phyloP scores from a whole-genome alignment of 2,329 filamentous ascomycete species.

The Arthrobotrys entomopaga region DNA sequence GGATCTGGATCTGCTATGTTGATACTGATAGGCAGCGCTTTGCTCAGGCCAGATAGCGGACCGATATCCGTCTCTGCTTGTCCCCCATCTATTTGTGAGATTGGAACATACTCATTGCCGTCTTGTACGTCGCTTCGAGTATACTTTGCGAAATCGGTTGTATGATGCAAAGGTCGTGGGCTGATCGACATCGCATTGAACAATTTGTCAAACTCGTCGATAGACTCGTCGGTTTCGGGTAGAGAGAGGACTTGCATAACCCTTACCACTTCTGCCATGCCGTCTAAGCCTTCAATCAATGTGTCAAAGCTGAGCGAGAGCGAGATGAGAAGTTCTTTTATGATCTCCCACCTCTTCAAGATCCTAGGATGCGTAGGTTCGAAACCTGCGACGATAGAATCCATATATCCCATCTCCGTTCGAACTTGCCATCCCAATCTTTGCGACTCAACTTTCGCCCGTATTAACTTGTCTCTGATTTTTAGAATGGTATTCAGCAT shows the following conservation, averaged over 20 bases:
- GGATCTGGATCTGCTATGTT: not conserved
- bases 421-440: constrained; percentile 21
- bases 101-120: not conserved
- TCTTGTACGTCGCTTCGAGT: not conserved
- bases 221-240: constrained; percentile 8
- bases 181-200: not conserved
- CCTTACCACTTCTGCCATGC: constrained; percentile 35
- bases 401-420: constrained; percentile 15
- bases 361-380: not conserved
- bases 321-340: constrained; percentile 4
- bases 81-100: not conserved
- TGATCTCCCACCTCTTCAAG: constrained; percentile 8
- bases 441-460: not conserved
- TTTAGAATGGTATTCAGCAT: constrained; percentile 23
- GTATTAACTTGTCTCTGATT: constrained; percentile 16
- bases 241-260: constrained; percentile 29
- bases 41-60: not conserved
- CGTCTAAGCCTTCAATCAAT: constrained; percentile 17
- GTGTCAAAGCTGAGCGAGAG: not conserved
- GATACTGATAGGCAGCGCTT: not conserved
- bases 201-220: not conserved
- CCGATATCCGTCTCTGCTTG: not conserved
- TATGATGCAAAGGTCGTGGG: not conserved
- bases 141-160: constrained; percentile 1
- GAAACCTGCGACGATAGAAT: constrained; percentile 24